These are phyloP conservation scores for Tephrocybe sp. DNA, from an alignment of 768 basidiomycete genomes.

Conservation along the genomic window DNA sequence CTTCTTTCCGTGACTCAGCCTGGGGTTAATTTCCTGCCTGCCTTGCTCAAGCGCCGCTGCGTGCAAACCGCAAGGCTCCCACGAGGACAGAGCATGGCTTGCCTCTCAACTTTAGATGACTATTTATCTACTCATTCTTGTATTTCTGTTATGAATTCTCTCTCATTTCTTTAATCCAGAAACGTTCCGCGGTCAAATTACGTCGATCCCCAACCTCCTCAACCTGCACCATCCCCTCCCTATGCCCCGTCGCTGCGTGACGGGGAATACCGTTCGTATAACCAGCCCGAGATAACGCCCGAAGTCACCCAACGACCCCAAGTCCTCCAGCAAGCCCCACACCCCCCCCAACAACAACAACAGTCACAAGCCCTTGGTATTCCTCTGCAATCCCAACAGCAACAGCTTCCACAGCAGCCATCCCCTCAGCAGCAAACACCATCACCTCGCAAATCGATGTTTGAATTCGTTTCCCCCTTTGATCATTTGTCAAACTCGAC, in stretches of 20 bases:
- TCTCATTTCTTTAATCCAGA: constrained; percentile 30
- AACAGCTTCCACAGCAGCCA: constrained; percentile 23
- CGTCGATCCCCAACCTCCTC: constrained; percentile 43
- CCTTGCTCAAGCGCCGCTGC: not conserved
- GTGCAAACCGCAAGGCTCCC: constrained; percentile 1
- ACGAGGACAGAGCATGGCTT: constrained; percentile 3
- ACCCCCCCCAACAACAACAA: too few species aligned
- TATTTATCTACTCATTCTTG: too few species aligned
- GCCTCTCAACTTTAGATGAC: too few species aligned
- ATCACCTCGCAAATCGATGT: constrained; percentile 78
- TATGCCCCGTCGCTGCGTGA: constrained; percentile 43
- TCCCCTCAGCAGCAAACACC: constrained; percentile 48
- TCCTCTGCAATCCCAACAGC: constrained; percentile 31
- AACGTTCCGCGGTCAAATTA: constrained; percentile 51
- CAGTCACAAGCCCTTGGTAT: constrained; percentile 33
- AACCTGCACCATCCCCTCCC: constrained; percentile 48
- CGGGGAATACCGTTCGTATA: constrained; percentile 45
- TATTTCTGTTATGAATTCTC: constrained; percentile 2
- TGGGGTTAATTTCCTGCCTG: not conserved
- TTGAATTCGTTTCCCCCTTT: constrained; percentile 83
- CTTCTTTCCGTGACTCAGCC: constrained; percentile 1
- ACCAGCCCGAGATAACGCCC: constrained; percentile 39
- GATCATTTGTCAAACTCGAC: constrained; percentile 68
- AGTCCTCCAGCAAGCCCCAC: constrained; percentile 25
- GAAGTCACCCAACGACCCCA: constrained; percentile 41